Evolutionary conservation across 176 grass and related monocot species (phyloP).

Genomic region (Oryza rufipogon): DNA sequence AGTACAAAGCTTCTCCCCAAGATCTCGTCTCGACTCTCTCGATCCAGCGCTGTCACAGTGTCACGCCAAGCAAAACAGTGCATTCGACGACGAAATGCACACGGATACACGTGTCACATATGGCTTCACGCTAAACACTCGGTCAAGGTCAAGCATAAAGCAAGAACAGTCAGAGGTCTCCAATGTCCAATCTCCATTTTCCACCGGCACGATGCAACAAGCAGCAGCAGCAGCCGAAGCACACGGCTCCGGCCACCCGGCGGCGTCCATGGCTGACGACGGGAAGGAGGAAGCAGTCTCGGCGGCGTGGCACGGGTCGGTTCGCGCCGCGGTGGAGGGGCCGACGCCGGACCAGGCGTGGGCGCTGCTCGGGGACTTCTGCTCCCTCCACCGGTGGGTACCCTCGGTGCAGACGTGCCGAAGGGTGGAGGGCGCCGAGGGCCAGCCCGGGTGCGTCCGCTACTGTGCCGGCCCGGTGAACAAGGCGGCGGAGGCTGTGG

Average conservation of each 20-base stretch:
- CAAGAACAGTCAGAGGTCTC: not conserved
- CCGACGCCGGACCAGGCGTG: conserved; percentile 58
- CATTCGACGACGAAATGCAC: not conserved
- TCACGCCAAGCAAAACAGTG: not conserved
- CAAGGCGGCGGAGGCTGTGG: conserved; percentile 21
- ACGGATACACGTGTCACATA: not conserved
- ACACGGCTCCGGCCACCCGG: not conserved
- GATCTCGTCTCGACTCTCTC: not conserved
- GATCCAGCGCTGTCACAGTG: not conserved
- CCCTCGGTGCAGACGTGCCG: conserved; percentile 49
- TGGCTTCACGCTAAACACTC: not conserved
- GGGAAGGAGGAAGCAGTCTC: not conserved
- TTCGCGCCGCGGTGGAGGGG: conserved; percentile 48
- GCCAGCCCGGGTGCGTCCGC: conserved; percentile 62
- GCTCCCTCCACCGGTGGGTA: conserved; percentile 66
- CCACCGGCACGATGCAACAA: not conserved
- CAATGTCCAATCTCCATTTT: not conserved
- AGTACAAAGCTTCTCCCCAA: not conserved
- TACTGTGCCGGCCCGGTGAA: conserved; percentile 74
- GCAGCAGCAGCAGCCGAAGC: not conserved
- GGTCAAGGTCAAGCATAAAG: not conserved
- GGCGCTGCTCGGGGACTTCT: conserved; percentile 68
- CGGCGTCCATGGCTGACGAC: conserved; percentile 21
- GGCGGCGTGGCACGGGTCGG: conserved; percentile 55
- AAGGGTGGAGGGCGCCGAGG: conserved; percentile 53